These are phyloP conservation scores for Prunus fruticosa DNA, from an alignment of 306 rosid genomes.

Conservation along the genomic window DNA sequence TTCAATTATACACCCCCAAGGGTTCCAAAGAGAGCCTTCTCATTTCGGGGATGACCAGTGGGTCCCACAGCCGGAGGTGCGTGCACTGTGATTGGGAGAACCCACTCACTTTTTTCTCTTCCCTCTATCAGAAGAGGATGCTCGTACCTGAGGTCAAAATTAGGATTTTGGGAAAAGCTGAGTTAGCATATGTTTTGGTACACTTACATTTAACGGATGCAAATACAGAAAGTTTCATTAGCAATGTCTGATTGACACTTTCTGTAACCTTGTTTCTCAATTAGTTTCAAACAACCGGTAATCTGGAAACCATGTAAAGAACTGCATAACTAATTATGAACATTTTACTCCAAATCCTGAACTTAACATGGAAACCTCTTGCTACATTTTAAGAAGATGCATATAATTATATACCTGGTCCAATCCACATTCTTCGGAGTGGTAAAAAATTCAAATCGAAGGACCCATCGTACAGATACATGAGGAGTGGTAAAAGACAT, in stretches of 20 bases:
- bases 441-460: conserved; percentile 92
- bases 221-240: not conserved
- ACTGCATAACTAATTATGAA: not conserved
- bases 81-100: conserved; percentile 91
- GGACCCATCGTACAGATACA: conserved; percentile 92
- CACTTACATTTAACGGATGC: not conserved
- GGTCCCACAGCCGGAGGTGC: conserved; percentile 67
- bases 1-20: conserved; percentile 58
- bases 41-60: conserved; percentile 54
- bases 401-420: conserved; percentile 52
- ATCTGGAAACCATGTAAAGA: not conserved
- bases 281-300: not conserved
- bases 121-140: conserved; percentile 91
- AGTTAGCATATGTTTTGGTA: not conserved
- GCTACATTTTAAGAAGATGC: not conserved
- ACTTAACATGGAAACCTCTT: not conserved
- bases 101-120: conserved; percentile 91
- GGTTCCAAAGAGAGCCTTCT: conserved; percentile 72
- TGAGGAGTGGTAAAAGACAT: conserved; percentile 96
- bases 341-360: not conserved
- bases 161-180: not conserved
- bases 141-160: conserved; percentile 56
- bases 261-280: not conserved
- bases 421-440: conserved; percentile 86
- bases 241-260: not conserved